Conservation (phyloP, 75 land plant species). For the Sequoia sempervirens region DNA sequence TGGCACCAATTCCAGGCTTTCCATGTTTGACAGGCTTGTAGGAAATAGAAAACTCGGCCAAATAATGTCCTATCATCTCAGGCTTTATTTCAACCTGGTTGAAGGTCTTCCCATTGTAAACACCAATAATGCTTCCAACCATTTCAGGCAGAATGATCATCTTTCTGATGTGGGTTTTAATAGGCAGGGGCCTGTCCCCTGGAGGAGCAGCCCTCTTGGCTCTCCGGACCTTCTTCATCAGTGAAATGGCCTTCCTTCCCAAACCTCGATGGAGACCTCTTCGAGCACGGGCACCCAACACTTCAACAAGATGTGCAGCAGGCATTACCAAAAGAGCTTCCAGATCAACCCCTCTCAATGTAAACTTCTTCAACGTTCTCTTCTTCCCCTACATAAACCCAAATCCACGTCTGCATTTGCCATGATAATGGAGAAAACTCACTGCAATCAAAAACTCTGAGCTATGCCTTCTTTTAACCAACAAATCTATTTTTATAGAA, state of each 20-base stretch:
- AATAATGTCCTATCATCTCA: too few relatives aligned
- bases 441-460: too few relatives aligned
- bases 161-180: conserved; percentile 62
- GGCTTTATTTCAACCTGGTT: too few relatives aligned
- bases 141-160: conserved; percentile 67
- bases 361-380: conserved; percentile 85
- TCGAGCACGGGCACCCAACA: conserved; percentile 34
- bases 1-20: conserved; percentile 88
- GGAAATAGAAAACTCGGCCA: neutral
- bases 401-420: neutral
- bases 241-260: conserved; percentile 82
- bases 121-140: neutral
- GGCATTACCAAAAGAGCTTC: conserved; percentile 52
- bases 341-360: conserved; percentile 70
- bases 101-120: too few relatives aligned
- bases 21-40: conserved; percentile 61
- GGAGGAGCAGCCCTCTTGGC: too few relatives aligned
- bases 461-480: too few relatives aligned
- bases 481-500: too few relatives aligned
- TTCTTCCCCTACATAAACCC: conserved; percentile 22
- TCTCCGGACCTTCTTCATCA: too few relatives aligned
- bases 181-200: conserved; percentile 64
- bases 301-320: too few relatives aligned
- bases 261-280: conserved; percentile 70
- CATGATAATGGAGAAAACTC: neutral